Conservation (phyloP, 2,329 filamentous ascomycete genomes). For the Xylaria sp. region DNA sequence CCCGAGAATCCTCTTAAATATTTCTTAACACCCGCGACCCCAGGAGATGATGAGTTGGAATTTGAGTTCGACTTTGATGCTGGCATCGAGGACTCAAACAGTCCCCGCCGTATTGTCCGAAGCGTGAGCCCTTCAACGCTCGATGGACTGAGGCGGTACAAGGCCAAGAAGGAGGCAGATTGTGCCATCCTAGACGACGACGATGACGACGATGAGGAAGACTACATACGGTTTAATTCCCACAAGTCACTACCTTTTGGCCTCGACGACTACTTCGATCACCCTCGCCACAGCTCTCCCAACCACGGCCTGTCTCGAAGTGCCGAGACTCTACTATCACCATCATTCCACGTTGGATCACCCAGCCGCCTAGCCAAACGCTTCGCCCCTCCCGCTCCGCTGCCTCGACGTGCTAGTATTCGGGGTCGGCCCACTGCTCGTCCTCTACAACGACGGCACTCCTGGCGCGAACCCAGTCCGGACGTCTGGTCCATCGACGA, state of each 20-base stretch:
- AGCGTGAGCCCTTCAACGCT: conserved; percentile 68
- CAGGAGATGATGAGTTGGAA: conserved; percentile 55
- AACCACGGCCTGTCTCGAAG: conserved; percentile 45
- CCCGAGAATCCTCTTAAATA: conserved; percentile 65
- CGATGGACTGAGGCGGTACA: conserved; percentile 59
- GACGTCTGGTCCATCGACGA: conserved; percentile 70
- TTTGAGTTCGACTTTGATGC: conserved; percentile 65
- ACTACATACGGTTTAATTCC: conserved; percentile 61
- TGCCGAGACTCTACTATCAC: conserved; percentile 49
- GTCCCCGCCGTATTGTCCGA: conserved; percentile 58
- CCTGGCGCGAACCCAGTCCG: conserved; percentile 68
- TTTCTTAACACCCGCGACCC: conserved; percentile 62
- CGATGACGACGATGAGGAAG: conserved; percentile 58
- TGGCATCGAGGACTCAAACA: conserved; percentile 63
- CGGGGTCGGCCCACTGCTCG: conserved; percentile 48
- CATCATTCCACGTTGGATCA: conserved; percentile 49
- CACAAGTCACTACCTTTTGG: conserved; percentile 54
- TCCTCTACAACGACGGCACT: conserved; percentile 55
- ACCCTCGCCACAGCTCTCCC: conserved; percentile 48
- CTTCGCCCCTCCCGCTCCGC: conserved; percentile 48
- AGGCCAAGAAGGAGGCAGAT: conserved; percentile 54
- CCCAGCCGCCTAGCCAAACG: conserved; percentile 44
- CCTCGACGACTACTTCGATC: conserved; percentile 56
- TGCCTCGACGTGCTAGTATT: conserved; percentile 48
- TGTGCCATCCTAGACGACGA: conserved; percentile 55